Conservation (phyloP, 768 basidiomycete genomes). For the Russula olivacea region DNA sequence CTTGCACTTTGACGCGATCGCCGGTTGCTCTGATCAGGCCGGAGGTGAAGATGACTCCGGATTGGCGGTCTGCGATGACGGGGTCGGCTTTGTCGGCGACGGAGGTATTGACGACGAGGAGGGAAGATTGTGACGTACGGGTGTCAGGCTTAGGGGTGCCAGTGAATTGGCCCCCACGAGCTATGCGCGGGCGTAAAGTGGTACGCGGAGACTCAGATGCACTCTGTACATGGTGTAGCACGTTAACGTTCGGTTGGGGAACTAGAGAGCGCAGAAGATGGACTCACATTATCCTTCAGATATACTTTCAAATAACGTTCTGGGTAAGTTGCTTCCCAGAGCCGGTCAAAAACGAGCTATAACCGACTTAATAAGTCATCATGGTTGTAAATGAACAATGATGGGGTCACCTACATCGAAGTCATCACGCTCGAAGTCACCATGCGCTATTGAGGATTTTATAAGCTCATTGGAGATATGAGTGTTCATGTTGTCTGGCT, state of each 20-base stretch:
- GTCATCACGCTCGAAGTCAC: too few species aligned
- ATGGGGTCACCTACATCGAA: background rate
- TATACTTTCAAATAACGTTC: background rate
- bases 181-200: background rate
- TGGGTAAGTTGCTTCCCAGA: background rate
- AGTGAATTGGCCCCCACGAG: background rate
- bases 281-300: background rate
- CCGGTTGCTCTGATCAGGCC: background rate
- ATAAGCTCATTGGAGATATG: too few species aligned
- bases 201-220: background rate
- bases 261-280: too few species aligned
- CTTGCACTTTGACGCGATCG: background rate
- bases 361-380: background rate
- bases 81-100: too few species aligned
- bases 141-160: background rate
- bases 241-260: background rate
- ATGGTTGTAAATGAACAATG: background rate
- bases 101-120: background rate
- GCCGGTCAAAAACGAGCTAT: background rate
- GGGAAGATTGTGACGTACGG: background rate
- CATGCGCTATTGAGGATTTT: background rate
- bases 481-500: too few species aligned
- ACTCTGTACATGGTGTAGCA: background rate
- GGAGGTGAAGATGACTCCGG: slow-evolving; percentile 10
- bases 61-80: slow-evolving; percentile 2